Conservation (phyloP, 441 rosid species). For the Syzygium syzygioides region DNA sequence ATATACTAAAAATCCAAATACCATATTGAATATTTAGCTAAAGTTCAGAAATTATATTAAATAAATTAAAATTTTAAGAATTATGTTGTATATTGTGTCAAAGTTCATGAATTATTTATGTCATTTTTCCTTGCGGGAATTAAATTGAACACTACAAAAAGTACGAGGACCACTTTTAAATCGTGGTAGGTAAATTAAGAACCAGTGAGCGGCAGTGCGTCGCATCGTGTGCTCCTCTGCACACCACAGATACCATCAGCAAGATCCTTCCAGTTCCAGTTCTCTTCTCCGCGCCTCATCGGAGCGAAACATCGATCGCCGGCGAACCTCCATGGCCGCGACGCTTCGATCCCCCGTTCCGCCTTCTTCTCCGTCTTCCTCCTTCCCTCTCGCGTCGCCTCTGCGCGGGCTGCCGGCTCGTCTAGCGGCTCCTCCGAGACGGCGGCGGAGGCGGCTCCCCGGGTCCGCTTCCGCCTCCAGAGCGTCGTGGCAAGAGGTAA, state of each 20-base stretch:
- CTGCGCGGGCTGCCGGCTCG: not conserved
- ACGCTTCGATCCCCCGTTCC: not conserved
- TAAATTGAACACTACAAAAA: not conserved
- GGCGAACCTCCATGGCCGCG: not conserved
- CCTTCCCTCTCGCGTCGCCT: constrained; percentile 20
- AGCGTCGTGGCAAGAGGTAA: constrained; percentile 92
- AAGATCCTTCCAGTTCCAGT: not conserved
- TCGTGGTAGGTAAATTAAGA: not conserved
- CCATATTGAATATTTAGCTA: too few species aligned
- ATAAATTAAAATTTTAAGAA: too few species aligned
- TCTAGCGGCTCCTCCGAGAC: constrained; percentile 5
- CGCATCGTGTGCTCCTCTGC: not conserved
- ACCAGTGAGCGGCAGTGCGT: not conserved
- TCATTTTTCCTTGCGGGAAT: too few species aligned
- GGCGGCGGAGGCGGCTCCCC: not conserved
- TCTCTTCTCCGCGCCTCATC: not conserved
- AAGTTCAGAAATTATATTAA: too few species aligned
- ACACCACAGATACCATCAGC: not conserved
- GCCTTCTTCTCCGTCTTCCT: constrained; percentile 22
- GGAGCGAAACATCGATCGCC: not conserved
- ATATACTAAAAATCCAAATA: too few species aligned
- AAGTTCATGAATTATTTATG: too few species aligned
- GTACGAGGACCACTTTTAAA: not conserved
- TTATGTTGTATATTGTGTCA: too few species aligned
- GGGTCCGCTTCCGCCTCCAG: constrained; percentile 27